Conservation (phyloP, 495 filamentous ascomycete species). For the Aspergillus sclerotioniger region DNA sequence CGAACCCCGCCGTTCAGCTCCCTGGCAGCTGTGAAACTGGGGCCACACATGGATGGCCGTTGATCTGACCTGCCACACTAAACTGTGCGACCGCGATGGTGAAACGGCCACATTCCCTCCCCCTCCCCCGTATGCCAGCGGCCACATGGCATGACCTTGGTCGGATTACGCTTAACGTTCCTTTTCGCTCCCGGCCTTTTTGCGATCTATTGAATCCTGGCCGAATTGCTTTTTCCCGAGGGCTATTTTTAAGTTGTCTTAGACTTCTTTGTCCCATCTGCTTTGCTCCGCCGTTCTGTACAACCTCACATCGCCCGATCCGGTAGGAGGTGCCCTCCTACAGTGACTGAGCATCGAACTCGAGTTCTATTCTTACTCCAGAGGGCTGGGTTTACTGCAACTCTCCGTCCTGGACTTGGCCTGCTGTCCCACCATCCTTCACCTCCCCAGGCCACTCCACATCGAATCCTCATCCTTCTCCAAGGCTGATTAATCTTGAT, state of each 20-base stretch:
- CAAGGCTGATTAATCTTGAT: not conserved
- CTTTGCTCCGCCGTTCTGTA: not conserved
- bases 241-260: not conserved
- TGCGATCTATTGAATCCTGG: not conserved
- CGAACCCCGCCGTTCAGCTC: conserved; percentile 1
- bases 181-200: conserved; percentile 1
- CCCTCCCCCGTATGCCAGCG: not conserved
- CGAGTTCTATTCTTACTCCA: not conserved
- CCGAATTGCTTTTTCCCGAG: not conserved
- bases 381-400: not conserved
- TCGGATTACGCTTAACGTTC: conserved; percentile 9
- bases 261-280: not conserved
- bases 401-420: not conserved
- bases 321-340: not conserved
- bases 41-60: not conserved
- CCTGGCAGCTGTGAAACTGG: not conserved
- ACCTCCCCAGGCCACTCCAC: too few species aligned
- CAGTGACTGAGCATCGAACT: not conserved
- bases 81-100: not conserved
- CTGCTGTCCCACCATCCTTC: not conserved
- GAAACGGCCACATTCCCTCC: not conserved
- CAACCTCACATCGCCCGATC: not conserved
- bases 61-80: not conserved
- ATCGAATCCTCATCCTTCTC: not conserved
- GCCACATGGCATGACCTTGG: conserved; percentile 16